Evolutionary conservation across 2,329 filamentous ascomycete genomes (phyloP), one percentile per base, ranked within the genome.

Genomic region (Xylaria sp.): DNA sequence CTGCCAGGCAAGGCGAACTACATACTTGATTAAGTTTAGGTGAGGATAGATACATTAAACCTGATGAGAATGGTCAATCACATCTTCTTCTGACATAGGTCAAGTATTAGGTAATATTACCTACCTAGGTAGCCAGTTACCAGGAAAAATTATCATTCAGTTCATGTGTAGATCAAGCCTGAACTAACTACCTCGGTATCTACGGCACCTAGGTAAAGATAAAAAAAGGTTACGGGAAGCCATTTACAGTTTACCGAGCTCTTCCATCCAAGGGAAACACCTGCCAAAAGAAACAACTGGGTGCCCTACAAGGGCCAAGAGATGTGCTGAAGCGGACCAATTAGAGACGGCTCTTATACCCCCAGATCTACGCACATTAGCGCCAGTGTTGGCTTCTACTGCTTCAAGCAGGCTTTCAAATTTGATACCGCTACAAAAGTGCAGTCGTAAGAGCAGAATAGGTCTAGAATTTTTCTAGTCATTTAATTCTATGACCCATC

Each of bases 341-440:
- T 62, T n/a, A 62, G 31, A 31, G 58, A 33, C 57, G 42, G 15
- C 54, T 57, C 33, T n/a, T 7, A 31, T 20, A 38, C 20, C 64
- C 64, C 64, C 64, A 46, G 64, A 65, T 65, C 46, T 53, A 33
- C 54, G 53, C 20, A 33, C 51, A 38, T 56, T 36, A 56, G 49
- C 49, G 49, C 11, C 2, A 38, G 31, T n/a, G 11, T 56, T 11
- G n/a, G 31, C 2, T 10, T 56, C 11, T 23, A 38, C 28, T n/a
- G 4, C 26, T 53, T 53, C 17, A 40, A 4, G 38, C 6, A 10
- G n/a, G 4, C 26, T 10, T 31, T 33, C 7, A 6, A 53, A 15
- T 10, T 33, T 11, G 49, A n/a, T 26, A 7, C 49, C 49, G 28
- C 17, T 7, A 33, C 11, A 53, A 33, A 53, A 53, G 15, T 23